A percentile compares a stretch with the other conserved stretches of the same genome.
Evolutionary conservation across 352 stramenopile genomes (phyloP).

Genomic region (Phytophthora citricola): DNA sequence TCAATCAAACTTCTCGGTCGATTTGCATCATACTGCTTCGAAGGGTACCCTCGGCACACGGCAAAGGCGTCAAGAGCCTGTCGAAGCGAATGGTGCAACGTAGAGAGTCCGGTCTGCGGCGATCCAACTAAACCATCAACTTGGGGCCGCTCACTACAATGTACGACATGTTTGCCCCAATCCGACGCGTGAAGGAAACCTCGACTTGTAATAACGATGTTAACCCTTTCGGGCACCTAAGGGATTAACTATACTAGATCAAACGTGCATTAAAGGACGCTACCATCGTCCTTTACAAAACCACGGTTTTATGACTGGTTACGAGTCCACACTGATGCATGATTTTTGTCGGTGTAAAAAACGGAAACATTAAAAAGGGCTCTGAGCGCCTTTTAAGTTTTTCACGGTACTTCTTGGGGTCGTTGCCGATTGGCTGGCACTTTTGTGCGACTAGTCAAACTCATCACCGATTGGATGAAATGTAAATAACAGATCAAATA

Average conservation of each 20-base stretch:
- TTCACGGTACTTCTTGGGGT: background rate
- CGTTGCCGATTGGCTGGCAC: background rate
- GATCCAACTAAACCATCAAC: conserved; percentile 7
- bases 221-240: background rate
- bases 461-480: background rate
- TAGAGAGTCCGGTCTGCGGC: conserved; percentile 4
- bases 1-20: conserved; percentile 21
- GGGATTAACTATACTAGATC: background rate
- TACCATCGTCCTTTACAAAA: background rate
- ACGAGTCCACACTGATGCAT: too few relatives aligned
- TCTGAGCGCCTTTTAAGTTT: background rate
- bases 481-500: background rate
- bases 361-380: background rate
- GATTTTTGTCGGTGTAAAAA: too few relatives aligned
- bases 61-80: conserved; percentile 9
- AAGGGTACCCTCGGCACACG: conserved; percentile 21
- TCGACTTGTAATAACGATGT: background rate
- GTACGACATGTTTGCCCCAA: conserved; percentile 6
- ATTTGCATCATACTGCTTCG: conserved; percentile 22
- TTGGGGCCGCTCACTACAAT: conserved; percentile 23
- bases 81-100: conserved; percentile 19
- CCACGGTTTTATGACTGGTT: background rate
- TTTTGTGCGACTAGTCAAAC: background rate
- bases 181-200: conserved; percentile 6
- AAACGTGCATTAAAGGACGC: background rate